These are phyloP conservation scores for Ophiostoma sp. DNA, from an alignment of 2,329 filamentous ascomycete genomes.

Conservation along the genomic window DNA sequence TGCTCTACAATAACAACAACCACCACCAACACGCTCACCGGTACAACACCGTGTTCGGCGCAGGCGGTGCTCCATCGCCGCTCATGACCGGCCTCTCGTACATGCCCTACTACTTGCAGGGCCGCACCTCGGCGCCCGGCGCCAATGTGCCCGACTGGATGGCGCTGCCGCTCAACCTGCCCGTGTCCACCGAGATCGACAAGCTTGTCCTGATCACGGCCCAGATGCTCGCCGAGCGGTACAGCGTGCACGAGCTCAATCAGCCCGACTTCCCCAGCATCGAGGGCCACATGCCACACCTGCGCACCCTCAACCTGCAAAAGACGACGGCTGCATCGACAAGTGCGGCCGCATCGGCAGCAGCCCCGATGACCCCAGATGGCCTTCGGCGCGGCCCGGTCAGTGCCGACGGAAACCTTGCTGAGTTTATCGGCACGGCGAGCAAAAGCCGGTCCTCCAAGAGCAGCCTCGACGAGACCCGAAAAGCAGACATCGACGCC, in stretches of 20 bases:
- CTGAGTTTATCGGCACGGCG: not conserved
- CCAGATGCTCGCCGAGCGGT: constrained; percentile 17
- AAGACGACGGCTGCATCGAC: constrained; percentile 13
- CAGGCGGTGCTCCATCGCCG: constrained; percentile 7
- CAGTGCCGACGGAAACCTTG: not conserved
- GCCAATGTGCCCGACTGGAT: constrained; percentile 18
- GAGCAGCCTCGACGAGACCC: not conserved
- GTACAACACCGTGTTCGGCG: not conserved
- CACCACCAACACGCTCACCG: not conserved
- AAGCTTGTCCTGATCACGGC: constrained; percentile 20
- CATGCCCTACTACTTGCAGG: constrained; percentile 19
- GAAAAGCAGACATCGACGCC: not conserved
- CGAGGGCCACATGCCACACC: constrained; percentile 8
- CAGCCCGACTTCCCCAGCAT: constrained; percentile 20
- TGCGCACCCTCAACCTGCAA: constrained; percentile 8
- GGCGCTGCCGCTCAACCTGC: constrained; percentile 18
- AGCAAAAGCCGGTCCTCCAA: not conserved
- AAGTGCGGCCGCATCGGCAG: not conserved
- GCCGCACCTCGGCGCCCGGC: not conserved
- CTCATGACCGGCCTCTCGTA: constrained; percentile 16
- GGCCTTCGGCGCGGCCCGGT: not conserved
- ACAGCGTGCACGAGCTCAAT: constrained; percentile 18
- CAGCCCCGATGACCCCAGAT: not conserved
- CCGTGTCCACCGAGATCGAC: constrained; percentile 18
- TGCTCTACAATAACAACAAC: not conserved